A percentile compares a stretch with the other conserved stretches of the same genome.
Evolutionary conservation across 1,284 basidiomycete species (phyloP).

Genomic region (Rhodotorula sp.): DNA sequence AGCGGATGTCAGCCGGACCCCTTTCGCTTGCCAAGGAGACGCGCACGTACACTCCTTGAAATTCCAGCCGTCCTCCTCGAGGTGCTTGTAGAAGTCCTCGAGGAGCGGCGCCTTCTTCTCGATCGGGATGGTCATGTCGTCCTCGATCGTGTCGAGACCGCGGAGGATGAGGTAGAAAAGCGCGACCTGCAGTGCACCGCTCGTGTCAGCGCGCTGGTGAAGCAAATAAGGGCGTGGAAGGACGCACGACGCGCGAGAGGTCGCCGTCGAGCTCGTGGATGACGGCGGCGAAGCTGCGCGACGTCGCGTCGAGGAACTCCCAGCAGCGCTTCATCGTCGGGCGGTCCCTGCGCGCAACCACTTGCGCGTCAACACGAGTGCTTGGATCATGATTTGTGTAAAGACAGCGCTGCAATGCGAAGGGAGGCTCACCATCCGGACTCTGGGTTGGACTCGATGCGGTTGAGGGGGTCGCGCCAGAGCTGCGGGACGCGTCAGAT

Average conservation of each 20-base stretch:
- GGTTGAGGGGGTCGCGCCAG: conserved; percentile 54
- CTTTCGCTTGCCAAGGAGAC: background rate
- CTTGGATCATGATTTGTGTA: background rate
- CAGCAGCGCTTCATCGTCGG: conserved; percentile 85
- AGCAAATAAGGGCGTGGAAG: background rate
- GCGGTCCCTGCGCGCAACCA: conserved; percentile 61
- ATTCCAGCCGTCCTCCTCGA: conserved; percentile 82
- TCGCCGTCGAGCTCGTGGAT: conserved; percentile 97
- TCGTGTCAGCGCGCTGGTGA: background rate
- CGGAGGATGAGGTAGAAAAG: conserved; percentile 94
- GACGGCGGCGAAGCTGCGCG: conserved; percentile 86
- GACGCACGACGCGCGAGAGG: conserved; percentile 80
- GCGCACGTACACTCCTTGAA: conserved; percentile 64
- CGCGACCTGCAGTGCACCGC: conserved; percentile 65
- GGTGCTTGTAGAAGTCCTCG: conserved; percentile 78
- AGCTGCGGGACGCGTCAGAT: conserved; percentile 21
- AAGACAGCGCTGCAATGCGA: too few species aligned
- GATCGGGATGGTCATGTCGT: conserved; percentile 95
- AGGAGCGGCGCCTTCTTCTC: conserved; percentile 83
- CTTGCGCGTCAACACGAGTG: too few species aligned
- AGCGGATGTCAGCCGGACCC: background rate
- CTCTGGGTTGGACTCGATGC: conserved; percentile 50
- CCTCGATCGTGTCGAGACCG: conserved; percentile 93
- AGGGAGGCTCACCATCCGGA: conserved; percentile 34
- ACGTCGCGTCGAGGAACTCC: conserved; percentile 85